A percentile compares a stretch with the other conserved stretches of the same genome.
Evolutionary conservation across 768 basidiomycete genomes (phyloP).

Genomic region (Phlebiopsis gigantea): DNA sequence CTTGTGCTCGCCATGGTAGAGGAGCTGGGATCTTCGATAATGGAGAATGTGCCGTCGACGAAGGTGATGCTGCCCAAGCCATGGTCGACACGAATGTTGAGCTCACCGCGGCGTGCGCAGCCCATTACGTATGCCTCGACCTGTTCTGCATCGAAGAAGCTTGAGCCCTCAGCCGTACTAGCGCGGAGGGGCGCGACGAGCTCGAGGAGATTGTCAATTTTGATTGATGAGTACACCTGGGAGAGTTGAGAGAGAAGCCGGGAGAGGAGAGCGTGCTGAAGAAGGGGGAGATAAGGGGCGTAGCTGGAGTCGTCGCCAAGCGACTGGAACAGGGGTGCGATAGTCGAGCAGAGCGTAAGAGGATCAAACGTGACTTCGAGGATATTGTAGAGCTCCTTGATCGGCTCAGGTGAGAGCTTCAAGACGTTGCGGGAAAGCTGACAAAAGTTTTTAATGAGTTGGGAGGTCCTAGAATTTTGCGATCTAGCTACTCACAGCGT

Average conservation of each 20-base stretch:
- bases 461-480: not conserved
- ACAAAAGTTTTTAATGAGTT: constrained; percentile 7
- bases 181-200: constrained; percentile 74
- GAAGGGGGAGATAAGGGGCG: constrained; percentile 80
- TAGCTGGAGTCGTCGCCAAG: constrained; percentile 57
- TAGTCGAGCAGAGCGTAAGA: constrained; percentile 70
- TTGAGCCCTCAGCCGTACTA: constrained; percentile 40
- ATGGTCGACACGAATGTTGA: constrained; percentile 85
- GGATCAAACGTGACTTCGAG: constrained; percentile 95
- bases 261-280: constrained; percentile 87
- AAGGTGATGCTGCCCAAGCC: constrained; percentile 81
- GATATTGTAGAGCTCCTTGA: constrained; percentile 79
- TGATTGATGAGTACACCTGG: constrained; percentile 87
- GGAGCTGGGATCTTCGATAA: constrained; percentile 29
- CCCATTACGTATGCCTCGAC: constrained; percentile 92
- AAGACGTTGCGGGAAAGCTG: constrained; percentile 82
- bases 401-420: constrained; percentile 63
- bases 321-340: constrained; percentile 70
- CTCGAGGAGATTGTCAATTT: constrained; percentile 67
- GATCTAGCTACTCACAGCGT: constrained; percentile 57
- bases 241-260: constrained; percentile 88
- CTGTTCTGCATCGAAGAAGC: constrained; percentile 62
- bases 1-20: constrained; percentile 31
- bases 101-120: constrained; percentile 81
- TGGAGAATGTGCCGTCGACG: constrained; percentile 68